Evolutionary conservation across 164 flowering plant species (phyloP), one percentile per base, ranked within the genome.

Genomic region (Cinnamomum micranthum): DNA sequence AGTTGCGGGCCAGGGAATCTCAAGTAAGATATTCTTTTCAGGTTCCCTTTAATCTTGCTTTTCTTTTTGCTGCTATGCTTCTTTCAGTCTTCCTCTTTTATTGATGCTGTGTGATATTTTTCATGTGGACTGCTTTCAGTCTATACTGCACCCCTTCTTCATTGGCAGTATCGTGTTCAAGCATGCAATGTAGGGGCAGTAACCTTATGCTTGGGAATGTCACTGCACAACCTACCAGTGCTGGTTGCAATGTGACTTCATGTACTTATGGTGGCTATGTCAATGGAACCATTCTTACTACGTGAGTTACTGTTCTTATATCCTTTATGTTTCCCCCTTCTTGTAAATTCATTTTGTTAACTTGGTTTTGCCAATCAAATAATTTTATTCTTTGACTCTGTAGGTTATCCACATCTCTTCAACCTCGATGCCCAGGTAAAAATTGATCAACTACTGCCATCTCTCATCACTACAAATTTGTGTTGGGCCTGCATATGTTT

Each of bases 401-500:
- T 89, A 93, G 99, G 85, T 80, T 93, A 83, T 87, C 93, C 11
- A 72, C 85, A n/a, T 86, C 89, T 82, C 97, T 93, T 65, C 97
- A 92, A 81, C 98, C 99, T 78, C 91, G 88, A 65, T 95, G 98
- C 83, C 96, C 98, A 80, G 99, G 99, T 93, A 83, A 86, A 51
- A 52, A n/a, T 66, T 31, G 20, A 67, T 28, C 12, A 19, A 17
- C 47, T n/a, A n/a, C 10, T n/a, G 12, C 50, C 47, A 41, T 41
- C 47, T 41, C 47, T 41, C 47, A 41, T 41, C 47, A 41, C 47
- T 23, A 15, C 12, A 65, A 65, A 7, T 11, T 65, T 75, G 1
- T 50, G 3, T 62, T 71, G 1, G 3, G 11, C 10, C 47, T 22
- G 67, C 1, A 23, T 15, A 4, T 17, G 28, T 6, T 67, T 28